phyloP scores from a whole-genome alignment of 805 yeast genomes.

The Kuraishia ogatae region DNA sequence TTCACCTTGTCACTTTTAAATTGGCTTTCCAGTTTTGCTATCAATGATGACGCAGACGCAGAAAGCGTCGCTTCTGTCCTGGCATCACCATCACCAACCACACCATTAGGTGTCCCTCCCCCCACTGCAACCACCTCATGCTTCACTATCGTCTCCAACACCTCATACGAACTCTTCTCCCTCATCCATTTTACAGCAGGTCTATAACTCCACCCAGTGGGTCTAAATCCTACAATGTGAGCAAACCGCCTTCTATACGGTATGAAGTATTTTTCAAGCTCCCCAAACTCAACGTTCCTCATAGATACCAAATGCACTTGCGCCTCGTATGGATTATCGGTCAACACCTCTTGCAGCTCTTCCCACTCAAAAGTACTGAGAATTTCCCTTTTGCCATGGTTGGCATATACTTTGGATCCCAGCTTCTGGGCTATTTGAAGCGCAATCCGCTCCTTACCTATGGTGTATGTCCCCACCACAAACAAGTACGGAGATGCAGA shows the following conservation, averaged over 20 bases:
- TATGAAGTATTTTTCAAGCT: slow-evolving; percentile 41
- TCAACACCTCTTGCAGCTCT: slow-evolving; percentile 28
- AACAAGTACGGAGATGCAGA: slow-evolving; percentile 34
- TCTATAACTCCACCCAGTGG: slow-evolving; percentile 86
- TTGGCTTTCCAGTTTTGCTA: slow-evolving; percentile 20
- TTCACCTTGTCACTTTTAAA: slow-evolving; percentile 23
- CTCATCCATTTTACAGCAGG: slow-evolving; percentile 11
- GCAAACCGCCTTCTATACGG: slow-evolving; percentile 38
- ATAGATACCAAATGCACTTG: slow-evolving; percentile 71
- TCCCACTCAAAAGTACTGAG: slow-evolving; percentile 38
- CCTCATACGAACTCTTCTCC: slow-evolving; percentile 4
- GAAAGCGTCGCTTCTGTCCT: neutral
- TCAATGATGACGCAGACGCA: neutral
- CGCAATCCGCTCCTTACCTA: slow-evolving; percentile 89
- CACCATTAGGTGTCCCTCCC: neutral
- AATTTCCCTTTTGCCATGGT: slow-evolving; percentile 36
- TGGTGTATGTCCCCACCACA: slow-evolving; percentile 80
- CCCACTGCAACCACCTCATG: neutral
- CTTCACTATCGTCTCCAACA: slow-evolving; percentile 6
- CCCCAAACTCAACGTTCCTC: slow-evolving; percentile 38
- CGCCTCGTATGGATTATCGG: slow-evolving; percentile 34
- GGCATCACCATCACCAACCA: neutral
- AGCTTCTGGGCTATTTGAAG: slow-evolving; percentile 47
- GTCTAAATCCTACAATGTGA: slow-evolving; percentile 63
- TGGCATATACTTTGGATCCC: slow-evolving; percentile 46